These are phyloP conservation scores for Orbilia brochopaga DNA, from an alignment of 2,329 filamentous ascomycete species.

Conservation along the genomic window DNA sequence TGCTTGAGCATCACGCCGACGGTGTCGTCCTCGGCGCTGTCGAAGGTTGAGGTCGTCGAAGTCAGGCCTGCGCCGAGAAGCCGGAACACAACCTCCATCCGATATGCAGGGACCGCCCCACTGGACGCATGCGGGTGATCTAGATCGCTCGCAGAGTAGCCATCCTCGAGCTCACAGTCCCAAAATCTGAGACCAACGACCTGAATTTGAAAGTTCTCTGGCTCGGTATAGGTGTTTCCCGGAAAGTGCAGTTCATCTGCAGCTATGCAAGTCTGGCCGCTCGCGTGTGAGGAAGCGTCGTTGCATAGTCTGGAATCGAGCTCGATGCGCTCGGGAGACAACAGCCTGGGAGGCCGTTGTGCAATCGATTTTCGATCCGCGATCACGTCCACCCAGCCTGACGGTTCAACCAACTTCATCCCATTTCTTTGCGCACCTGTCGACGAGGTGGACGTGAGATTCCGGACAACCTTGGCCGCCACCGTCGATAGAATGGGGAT, in stretches of 20 bases:
- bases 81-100: slow-evolving; percentile 36
- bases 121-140: slow-evolving; percentile 59
- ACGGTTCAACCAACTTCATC: slow-evolving; percentile 17
- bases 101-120: slow-evolving; percentile 60
- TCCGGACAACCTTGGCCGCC: slow-evolving; percentile 51
- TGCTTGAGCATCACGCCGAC: slow-evolving; percentile 53
- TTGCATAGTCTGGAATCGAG: slow-evolving; percentile 68
- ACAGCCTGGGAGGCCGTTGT: slow-evolving; percentile 64
- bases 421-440: neutral
- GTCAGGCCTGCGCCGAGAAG: slow-evolving; percentile 59
- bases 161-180: slow-evolving; percentile 60
- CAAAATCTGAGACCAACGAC: slow-evolving; percentile 45
- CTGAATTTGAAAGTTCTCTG: slow-evolving; percentile 56
- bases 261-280: slow-evolving; percentile 63
- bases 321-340: slow-evolving; percentile 68
- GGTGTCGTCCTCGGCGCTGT: slow-evolving; percentile 55
- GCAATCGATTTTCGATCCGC: slow-evolving; percentile 59
- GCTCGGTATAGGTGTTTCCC: slow-evolving; percentile 66
- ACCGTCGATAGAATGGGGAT: slow-evolving; percentile 64
- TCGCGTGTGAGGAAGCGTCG: slow-evolving; percentile 60
- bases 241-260: slow-evolving; percentile 69
- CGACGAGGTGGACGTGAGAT: neutral
- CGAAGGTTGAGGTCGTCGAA: slow-evolving; percentile 50
- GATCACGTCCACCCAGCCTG: slow-evolving; percentile 45
- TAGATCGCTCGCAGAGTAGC: slow-evolving; percentile 59